Percentiles rank a stretch among this genome's conserved stretches.
Evolutionary conservation across 257 asterid species (phyloP).

Genomic region (Solanum clarkiae): DNA sequence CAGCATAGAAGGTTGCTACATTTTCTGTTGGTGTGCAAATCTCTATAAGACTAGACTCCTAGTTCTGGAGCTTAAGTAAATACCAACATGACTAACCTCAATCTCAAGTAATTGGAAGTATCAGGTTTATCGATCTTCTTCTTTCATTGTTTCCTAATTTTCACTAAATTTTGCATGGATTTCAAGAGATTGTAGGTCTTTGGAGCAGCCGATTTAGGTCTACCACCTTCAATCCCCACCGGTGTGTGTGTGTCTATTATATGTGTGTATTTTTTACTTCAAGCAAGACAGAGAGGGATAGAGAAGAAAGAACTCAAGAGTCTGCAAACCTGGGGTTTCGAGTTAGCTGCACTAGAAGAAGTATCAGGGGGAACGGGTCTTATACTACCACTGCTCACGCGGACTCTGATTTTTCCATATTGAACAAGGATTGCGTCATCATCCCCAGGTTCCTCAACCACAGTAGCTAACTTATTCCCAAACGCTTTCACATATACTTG

Average conservation of each 20-base stretch:
- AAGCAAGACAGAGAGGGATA: not conserved
- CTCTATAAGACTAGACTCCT: not conserved
- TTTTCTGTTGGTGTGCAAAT: not conserved
- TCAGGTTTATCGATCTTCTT: not conserved
- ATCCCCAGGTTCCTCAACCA: slow-evolving; percentile 65
- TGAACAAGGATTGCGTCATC: slow-evolving; percentile 72
- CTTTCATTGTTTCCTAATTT: not conserved
- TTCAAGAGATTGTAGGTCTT: not conserved
- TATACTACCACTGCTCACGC: slow-evolving; percentile 31
- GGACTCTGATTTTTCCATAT: slow-evolving; percentile 70
- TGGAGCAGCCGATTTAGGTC: not conserved
- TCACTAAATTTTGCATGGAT: not conserved
- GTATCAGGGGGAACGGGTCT: slow-evolving; percentile 22
- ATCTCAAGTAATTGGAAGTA: not conserved
- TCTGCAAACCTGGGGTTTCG: slow-evolving; percentile 33
- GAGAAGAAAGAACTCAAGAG: not conserved
- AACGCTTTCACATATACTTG: slow-evolving; percentile 46
- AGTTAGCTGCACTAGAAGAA: slow-evolving; percentile 18
- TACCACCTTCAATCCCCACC: not conserved
- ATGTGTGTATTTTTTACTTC: not conserved
- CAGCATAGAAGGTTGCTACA: not conserved
- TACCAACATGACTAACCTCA: not conserved
- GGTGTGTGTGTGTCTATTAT: not conserved
- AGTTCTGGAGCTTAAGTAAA: not conserved
- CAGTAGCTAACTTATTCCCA: slow-evolving; percentile 73